Percentiles rank a stretch among this genome's conserved stretches.
Evolutionary conservation across 768 basidiomycete genomes (phyloP).

Genomic region (Fomitopsis serialis): DNA sequence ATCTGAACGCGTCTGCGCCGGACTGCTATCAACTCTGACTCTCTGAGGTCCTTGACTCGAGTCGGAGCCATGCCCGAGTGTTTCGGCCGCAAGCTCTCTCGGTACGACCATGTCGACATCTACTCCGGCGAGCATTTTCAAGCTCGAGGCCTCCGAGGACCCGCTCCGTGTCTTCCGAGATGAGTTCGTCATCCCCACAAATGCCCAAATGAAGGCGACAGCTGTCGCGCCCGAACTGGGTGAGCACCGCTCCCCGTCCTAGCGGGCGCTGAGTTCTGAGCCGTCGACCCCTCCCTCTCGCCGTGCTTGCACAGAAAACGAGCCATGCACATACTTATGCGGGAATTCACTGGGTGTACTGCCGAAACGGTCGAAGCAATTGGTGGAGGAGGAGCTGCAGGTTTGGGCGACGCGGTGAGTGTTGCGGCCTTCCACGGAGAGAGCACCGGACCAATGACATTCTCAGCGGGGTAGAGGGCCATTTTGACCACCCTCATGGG

Average conservation of each 20-base stretch:
- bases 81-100: neutral
- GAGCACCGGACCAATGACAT: neutral
- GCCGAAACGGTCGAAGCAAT: slow-evolving; percentile 62
- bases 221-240: slow-evolving; percentile 15
- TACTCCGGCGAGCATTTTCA: slow-evolving; percentile 3
- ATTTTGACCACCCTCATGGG: slow-evolving; percentile 82
- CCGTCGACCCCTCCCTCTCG: neutral
- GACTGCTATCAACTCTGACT: too few species aligned
- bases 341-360: slow-evolving; percentile 92
- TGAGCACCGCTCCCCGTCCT: slow-evolving; percentile 4
- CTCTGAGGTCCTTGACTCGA: neutral
- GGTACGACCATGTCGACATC: neutral
- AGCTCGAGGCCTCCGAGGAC: slow-evolving; percentile 13
- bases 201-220: slow-evolving; percentile 22
- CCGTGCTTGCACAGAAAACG: slow-evolving; percentile 13
- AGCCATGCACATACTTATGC: slow-evolving; percentile 77
- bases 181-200: slow-evolving; percentile 46
- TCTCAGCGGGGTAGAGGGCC: slow-evolving; percentile 76
- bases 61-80: neutral
- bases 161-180: slow-evolving; percentile 20
- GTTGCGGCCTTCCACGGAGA: neutral
- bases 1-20: too few species aligned
- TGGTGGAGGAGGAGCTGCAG: slow-evolving; percentile 77
- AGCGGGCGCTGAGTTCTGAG: neutral
- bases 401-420: slow-evolving; percentile 75